phyloP scores from a whole-genome alignment of 2,329 filamentous ascomycete genomes.

The Epicoccum nigrum region DNA sequence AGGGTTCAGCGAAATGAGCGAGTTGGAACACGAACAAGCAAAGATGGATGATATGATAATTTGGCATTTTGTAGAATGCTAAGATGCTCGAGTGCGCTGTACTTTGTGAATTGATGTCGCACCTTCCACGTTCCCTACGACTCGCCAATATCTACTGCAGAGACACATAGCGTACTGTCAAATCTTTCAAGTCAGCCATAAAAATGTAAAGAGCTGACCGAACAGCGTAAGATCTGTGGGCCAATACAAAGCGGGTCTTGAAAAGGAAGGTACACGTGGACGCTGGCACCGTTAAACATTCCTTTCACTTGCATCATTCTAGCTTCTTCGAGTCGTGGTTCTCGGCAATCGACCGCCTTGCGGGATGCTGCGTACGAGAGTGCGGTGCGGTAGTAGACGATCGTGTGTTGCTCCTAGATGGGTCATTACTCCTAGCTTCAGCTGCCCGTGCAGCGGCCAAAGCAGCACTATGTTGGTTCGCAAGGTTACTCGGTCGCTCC shows the following conservation, averaged over 20 bases:
- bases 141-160: too few species aligned
- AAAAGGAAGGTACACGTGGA: constrained; percentile 4
- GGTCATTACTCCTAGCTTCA: constrained; percentile 14
- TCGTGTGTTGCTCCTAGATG: constrained; percentile 9
- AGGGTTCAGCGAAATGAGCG: constrained; percentile 6
- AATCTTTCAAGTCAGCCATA: too few species aligned
- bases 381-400: constrained; percentile 5
- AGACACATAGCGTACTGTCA: too few species aligned
- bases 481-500: constrained; percentile 26
- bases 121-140: too few species aligned
- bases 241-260: constrained; percentile 1
- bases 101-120: too few species aligned
- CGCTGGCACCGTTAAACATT: constrained; percentile 3
- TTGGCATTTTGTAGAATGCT: background rate
- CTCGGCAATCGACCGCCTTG: constrained; percentile 3
- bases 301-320: background rate
- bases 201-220: background rate
- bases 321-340: constrained; percentile 5
- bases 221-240: background rate
- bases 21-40: background rate
- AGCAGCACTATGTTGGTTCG: constrained; percentile 29
- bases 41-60: background rate
- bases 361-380: constrained; percentile 2
- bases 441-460: constrained; percentile 26
- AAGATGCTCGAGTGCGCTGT: too few species aligned